Evolutionary conservation across 495 filamentous ascomycete genomes (phyloP).

Genomic region (Lasiosphaeriaceae sp.): DNA sequence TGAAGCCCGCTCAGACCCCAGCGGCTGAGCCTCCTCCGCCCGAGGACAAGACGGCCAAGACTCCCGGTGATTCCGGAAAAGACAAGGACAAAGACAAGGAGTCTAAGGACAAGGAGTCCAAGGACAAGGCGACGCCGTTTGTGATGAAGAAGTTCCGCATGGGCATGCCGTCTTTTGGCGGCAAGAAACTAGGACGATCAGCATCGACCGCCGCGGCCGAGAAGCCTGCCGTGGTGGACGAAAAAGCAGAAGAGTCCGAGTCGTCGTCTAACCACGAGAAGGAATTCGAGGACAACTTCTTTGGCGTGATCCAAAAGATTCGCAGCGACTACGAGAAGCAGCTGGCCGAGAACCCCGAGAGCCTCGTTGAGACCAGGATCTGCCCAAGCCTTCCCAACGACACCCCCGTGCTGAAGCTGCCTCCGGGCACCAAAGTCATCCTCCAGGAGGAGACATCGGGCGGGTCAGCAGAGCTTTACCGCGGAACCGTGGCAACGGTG

Average conservation of each 20-base stretch:
- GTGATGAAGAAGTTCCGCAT: constrained; percentile 87
- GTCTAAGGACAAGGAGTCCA: constrained; percentile 37
- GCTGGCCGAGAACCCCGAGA: constrained; percentile 50
- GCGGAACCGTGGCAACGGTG: constrained; percentile 76
- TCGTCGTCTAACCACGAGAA: constrained; percentile 76
- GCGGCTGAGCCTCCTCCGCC: constrained; percentile 7
- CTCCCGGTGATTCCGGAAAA: constrained; percentile 20
- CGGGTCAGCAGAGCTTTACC: constrained; percentile 86
- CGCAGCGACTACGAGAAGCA: constrained; percentile 72
- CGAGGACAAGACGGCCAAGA: constrained; percentile 33
- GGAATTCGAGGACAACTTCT: constrained; percentile 77
- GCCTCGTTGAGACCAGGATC: constrained; percentile 59
- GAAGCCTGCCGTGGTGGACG: constrained; percentile 73
- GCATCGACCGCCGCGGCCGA: constrained; percentile 63
- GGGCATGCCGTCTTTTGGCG: constrained; percentile 67
- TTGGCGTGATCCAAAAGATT: constrained; percentile 74
- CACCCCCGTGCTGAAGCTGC: constrained; percentile 79
- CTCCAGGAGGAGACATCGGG: constrained; percentile 94
- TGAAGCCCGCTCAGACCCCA: constrained; percentile 32
- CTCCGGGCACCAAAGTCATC: constrained; percentile 75
- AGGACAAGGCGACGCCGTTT: constrained; percentile 70
- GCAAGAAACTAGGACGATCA: constrained; percentile 73
- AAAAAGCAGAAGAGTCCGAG: constrained; percentile 59
- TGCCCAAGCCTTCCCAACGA: constrained; percentile 76
- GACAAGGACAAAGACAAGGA: constrained; percentile 51